These are phyloP conservation scores for Cyclocybe aegerita DNA, from an alignment of 768 basidiomycete genomes.

Conservation along the genomic window DNA sequence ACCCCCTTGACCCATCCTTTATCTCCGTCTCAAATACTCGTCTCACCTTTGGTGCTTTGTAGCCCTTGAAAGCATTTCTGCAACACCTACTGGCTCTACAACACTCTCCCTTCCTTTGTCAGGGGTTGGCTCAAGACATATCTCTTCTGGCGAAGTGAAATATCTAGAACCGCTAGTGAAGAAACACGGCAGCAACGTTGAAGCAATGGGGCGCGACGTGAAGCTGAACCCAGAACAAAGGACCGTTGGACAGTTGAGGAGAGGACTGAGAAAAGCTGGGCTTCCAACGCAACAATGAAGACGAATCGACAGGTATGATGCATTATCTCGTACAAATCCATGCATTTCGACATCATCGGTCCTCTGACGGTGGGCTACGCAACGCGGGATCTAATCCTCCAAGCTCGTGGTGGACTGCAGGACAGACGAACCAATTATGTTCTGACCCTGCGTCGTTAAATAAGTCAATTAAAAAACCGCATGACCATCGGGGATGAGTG, in stretches of 20 bases:
- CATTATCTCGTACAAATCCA: background rate
- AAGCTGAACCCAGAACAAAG: slow-evolving; percentile 82
- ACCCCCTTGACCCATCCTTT: too few species aligned
- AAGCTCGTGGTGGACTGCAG: background rate
- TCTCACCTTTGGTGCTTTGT: background rate
- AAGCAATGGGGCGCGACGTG: slow-evolving; percentile 77
- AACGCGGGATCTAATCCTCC: background rate
- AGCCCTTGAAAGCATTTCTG: slow-evolving; percentile 36
- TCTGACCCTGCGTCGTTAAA: background rate
- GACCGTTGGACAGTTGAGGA: slow-evolving; percentile 74
- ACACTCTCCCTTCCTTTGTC: slow-evolving; percentile 40
- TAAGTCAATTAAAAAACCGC: background rate
- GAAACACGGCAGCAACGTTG: slow-evolving; percentile 71
- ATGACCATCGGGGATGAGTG: slow-evolving; percentile 12
- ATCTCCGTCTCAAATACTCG: too few species aligned
- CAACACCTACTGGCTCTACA: slow-evolving; percentile 28
- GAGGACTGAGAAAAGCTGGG: slow-evolving; percentile 60
- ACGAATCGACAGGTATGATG: slow-evolving; percentile 8
- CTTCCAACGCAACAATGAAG: slow-evolving; percentile 21
- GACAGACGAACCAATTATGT: background rate
- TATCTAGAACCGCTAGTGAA: slow-evolving; percentile 67
- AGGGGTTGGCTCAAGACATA: slow-evolving; percentile 51
- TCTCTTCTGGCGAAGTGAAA: slow-evolving; percentile 66
- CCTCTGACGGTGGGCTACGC: slow-evolving; percentile 1
- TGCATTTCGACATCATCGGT: background rate